Base-by-base conservation (phyloP, 257 asterid genomes). In the Nicotiana sylvestris region DNA sequence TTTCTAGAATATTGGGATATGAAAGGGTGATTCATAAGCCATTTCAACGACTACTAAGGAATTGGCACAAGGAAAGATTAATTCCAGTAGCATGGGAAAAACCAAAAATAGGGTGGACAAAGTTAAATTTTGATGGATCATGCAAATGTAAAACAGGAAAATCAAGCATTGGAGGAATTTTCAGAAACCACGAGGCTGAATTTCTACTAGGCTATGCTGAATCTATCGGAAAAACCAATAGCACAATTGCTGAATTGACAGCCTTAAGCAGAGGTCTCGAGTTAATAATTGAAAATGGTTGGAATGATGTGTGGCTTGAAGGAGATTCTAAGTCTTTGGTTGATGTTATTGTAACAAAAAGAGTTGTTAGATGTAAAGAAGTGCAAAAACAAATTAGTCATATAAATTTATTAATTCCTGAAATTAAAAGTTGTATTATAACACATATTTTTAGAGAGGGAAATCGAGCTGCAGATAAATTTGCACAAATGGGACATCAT, bases 121-220 rank as follows among this genome's bases (percentile, higher is more conserved):
- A 93, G 67, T 57, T 90, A 27, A 95, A 93, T 89, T 93, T 85
- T 82, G 98, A 95, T 60, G 98, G 97, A 3, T 95, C 97, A 1
- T 93, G 93, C 93, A 92, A 89, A 81, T 84, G 87, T 88, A 85
- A 88, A 72, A 89, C 95, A 0, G 96, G 97, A 25, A 89, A 66
- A 64, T 80, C 91, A 58, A 92, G 95, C 91, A 91, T 93, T 58
- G 96, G 97, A 13, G 97, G 97, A 6, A 82, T 95, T 32, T 84
- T 93, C 80, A 76, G 98, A 62, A 81, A 95, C 88, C 94, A 93
- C 13, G 86, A 91, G 1, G 97, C 98, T 0, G 88, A 84, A 15
- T 93, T 95, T 46, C 13, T 93, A 83, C 86, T 93, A 0, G 98
- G 97, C 0, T 93, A 91, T 11, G 92, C 99, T 0, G 93, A 93